phyloP scores from a whole-genome alignment of 306 rosid species.

The Astragalus glycyphyllos region DNA sequence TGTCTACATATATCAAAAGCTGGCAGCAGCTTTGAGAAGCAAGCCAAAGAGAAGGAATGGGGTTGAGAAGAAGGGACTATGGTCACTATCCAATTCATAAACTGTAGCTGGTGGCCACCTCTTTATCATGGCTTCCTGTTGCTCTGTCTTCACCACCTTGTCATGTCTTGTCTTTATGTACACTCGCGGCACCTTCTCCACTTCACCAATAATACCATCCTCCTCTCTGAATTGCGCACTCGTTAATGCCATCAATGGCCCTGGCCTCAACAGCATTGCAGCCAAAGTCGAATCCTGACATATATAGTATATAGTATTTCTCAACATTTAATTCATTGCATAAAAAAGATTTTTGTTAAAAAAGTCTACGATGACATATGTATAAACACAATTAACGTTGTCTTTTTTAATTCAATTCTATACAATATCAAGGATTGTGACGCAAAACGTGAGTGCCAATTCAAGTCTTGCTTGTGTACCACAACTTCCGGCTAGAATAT shows the following conservation, averaged over 20 bases:
- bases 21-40: slow-evolving; percentile 68
- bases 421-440: too few species aligned
- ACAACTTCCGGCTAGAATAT: too few species aligned
- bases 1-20: slow-evolving; percentile 45
- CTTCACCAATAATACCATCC: not conserved
- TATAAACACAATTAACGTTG: too few species aligned
- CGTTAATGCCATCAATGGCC: slow-evolving; percentile 65
- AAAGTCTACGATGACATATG: too few species aligned
- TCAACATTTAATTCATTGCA: slow-evolving; percentile 18
- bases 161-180: slow-evolving; percentile 77
- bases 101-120: slow-evolving; percentile 71
- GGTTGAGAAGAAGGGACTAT: slow-evolving; percentile 82
- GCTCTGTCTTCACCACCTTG: slow-evolving; percentile 72
- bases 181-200: slow-evolving; percentile 69
- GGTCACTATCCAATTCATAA: slow-evolving; percentile 78
- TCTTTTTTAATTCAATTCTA: too few species aligned
- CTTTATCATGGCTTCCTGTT: slow-evolving; percentile 85
- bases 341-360: too few species aligned
- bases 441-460: too few species aligned
- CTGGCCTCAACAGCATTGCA: slow-evolving; percentile 85
- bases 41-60: slow-evolving; percentile 87
- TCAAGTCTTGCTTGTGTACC: too few species aligned
- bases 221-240: slow-evolving; percentile 58
- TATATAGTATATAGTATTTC: too few species aligned
- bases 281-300: slow-evolving; percentile 86